phyloP scores from a whole-genome alignment of 2,329 filamentous ascomycete genomes.

The Daldinia sp. region DNA sequence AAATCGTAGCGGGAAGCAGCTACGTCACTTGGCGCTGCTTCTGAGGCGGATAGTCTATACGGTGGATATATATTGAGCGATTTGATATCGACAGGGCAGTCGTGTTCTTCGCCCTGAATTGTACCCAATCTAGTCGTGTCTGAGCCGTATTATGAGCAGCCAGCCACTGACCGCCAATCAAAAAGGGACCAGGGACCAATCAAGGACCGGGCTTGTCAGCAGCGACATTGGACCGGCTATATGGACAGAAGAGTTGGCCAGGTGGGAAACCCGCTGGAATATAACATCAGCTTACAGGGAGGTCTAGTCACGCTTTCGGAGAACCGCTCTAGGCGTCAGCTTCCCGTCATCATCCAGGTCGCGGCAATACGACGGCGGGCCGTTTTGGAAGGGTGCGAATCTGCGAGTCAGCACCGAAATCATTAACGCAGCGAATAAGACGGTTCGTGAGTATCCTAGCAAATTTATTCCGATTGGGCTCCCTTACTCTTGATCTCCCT shows the following conservation, averaged over 20 bases:
- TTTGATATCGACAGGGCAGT: slow-evolving; percentile 21
- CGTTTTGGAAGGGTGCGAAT: slow-evolving; percentile 34
- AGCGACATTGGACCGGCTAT: slow-evolving; percentile 23
- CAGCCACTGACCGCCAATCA: slow-evolving; percentile 31
- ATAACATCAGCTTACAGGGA: slow-evolving; percentile 43
- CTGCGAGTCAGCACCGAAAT: slow-evolving; percentile 42
- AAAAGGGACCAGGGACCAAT: slow-evolving; percentile 16
- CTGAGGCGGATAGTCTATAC: slow-evolving; percentile 5
- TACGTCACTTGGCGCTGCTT: slow-evolving; percentile 5
- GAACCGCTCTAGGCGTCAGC: slow-evolving; percentile 38
- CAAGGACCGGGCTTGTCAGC: slow-evolving; percentile 23
- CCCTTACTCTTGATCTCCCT: slow-evolving; percentile 20
- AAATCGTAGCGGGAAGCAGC: slow-evolving; percentile 6
- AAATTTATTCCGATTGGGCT: slow-evolving; percentile 33
- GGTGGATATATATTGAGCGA: slow-evolving; percentile 17
- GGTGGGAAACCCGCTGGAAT: slow-evolving; percentile 37
- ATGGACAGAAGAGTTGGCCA: slow-evolving; percentile 8
- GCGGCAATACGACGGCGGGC: slow-evolving; percentile 35
- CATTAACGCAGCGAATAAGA: slow-evolving; percentile 21
- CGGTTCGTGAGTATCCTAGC: slow-evolving; percentile 7
- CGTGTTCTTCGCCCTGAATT: slow-evolving; percentile 17
- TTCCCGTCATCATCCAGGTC: slow-evolving; percentile 32
- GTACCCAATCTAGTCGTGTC: slow-evolving; percentile 24
- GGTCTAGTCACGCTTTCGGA: slow-evolving; percentile 33
- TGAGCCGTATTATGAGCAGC: slow-evolving; percentile 15